Percentiles rank a stretch among this genome's conserved stretches.
phyloP scores from a whole-genome alignment of 176 grass and related monocot genomes.

The Hyparrhenia diplandra region DNA sequence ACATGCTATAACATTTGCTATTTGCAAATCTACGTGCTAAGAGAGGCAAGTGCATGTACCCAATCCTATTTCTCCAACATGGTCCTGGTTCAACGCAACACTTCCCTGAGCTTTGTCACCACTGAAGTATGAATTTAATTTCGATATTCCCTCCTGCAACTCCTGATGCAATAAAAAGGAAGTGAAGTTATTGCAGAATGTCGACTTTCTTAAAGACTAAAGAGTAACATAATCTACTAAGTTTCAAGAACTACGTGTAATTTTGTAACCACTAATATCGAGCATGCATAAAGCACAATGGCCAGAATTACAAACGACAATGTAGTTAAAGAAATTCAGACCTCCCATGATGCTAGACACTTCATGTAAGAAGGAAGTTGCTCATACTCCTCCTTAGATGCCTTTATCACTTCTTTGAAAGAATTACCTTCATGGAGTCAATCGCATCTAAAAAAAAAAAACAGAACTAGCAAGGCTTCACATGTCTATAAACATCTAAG shows the following conservation, averaged over 20 bases:
- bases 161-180: conserved; percentile 64
- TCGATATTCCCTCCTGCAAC: conserved; percentile 53
- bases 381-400: conserved; percentile 57
- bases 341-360: conserved; percentile 82
- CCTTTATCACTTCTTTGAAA: conserved; percentile 40
- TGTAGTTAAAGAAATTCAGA: conserved; percentile 25
- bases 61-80: conserved; percentile 57
- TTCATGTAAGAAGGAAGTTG: conserved; percentile 75
- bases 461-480: conserved; percentile 9
- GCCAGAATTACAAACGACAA: not conserved
- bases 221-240: not conserved
- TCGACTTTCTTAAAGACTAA: not conserved
- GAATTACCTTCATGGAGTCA: conserved; percentile 23
- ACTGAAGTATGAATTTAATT: conserved; percentile 71
- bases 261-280: not conserved
- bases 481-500: not conserved
- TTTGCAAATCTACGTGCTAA: not conserved
- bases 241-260: not conserved
- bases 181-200: too few species aligned
- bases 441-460: not conserved
- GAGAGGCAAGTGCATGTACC: conserved; percentile 35
- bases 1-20: not conserved
- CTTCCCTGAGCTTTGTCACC: conserved; percentile 30
- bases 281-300: not conserved
- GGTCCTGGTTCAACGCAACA: conserved; percentile 65